These are phyloP conservation scores for Sporobolomyces phaffii DNA, from an alignment of 768 basidiomycete genomes.

Conservation along the genomic window DNA sequence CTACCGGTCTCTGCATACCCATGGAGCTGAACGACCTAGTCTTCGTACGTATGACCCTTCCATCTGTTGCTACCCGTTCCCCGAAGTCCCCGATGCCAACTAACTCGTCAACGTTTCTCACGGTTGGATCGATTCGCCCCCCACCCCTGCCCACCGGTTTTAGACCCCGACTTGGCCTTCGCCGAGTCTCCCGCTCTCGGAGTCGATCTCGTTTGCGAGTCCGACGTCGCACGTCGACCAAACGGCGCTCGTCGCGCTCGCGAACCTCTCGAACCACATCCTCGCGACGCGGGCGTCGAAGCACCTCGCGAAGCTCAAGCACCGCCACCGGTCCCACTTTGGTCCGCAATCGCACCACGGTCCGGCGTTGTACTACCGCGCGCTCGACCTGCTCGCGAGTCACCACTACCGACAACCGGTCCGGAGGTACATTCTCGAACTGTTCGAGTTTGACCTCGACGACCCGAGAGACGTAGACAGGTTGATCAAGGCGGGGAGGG, in stretches of 20 bases:
- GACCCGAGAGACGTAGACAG: not conserved
- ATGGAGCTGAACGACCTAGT: slow-evolving; percentile 68
- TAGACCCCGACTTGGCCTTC: slow-evolving; percentile 33
- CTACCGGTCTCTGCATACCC: slow-evolving; percentile 87
- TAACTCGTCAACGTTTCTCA: slow-evolving; percentile 51
- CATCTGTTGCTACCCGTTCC: not conserved
- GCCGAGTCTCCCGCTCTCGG: not conserved
- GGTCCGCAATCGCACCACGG: slow-evolving; percentile 55
- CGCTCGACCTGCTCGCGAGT: slow-evolving; percentile 76
- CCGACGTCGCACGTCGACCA: slow-evolving; percentile 65
- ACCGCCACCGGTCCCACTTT: slow-evolving; percentile 69
- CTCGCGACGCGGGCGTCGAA: slow-evolving; percentile 91
- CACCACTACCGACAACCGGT: slow-evolving; percentile 88
- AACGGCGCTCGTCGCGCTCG: slow-evolving; percentile 80
- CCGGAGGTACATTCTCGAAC: slow-evolving; percentile 81
- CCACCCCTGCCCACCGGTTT: too few species aligned
- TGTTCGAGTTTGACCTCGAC: slow-evolving; percentile 59
- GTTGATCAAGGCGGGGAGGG: slow-evolving; percentile 9
- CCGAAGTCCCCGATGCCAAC: slow-evolving; percentile 43
- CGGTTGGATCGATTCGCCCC: not conserved
- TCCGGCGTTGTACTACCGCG: slow-evolving; percentile 63
- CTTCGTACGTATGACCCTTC: slow-evolving; percentile 3
- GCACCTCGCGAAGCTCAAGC: slow-evolving; percentile 74
- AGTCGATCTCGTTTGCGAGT: slow-evolving; percentile 51
- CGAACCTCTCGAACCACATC: slow-evolving; percentile 90